Base-by-base conservation (phyloP, 192 early-diverging fungal genomes). In the Podochytrium sp. region DNA sequence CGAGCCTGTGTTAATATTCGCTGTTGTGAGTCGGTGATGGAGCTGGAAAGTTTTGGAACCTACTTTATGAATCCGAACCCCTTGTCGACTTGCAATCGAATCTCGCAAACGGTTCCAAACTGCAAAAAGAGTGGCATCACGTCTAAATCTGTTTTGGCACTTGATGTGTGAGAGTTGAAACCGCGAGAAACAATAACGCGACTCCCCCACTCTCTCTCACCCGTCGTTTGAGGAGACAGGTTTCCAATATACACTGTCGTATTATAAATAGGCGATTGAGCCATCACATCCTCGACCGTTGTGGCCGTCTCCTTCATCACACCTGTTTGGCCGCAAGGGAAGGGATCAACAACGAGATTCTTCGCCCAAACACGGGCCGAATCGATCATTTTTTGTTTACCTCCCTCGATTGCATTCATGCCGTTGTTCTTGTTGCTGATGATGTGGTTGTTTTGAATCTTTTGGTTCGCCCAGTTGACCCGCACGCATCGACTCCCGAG, bases 381-480 rank as follows among this genome's bases (percentile, higher is more conserved):
- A 30, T 23, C 49, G 6, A 10, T 23, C 33, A 23, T 10, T 7
- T n/a, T 12, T 43, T 5, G 4, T 12, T 18, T 3, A 61, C 59
- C 6, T n/a, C n/a, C n/a, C n/a, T n/a, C n/a, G n/a, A n/a, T n/a
- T n/a, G n/a, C n/a, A n/a, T n/a, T n/a, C n/a, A 47, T 47, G 43
- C 43, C n/a, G n/a, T 47, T 47, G 43, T 16, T 16, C 12, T 47
- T 47, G 43, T 47, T 47, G n/a, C 0, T 47, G n/a, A 47, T 47
- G 43, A 16, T 12, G 37, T 32, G 37, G 23, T 38, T 23, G 37
- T 7, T 62, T 65, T 65, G 63, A 12, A 39, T 85, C 76, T 94
- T 94, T 71, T 95, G 94, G 71, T 90, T 97, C 23, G 95, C 95
- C 95, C 95, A 97, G 84, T 96, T 96, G 67, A 94, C 92, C 47